A percentile compares a stretch with the other conserved stretches of the same genome.
These are phyloP conservation scores for Phytophthora capsici DNA, from an alignment of 352 stramenopile genomes.

Conservation along the genomic window DNA sequence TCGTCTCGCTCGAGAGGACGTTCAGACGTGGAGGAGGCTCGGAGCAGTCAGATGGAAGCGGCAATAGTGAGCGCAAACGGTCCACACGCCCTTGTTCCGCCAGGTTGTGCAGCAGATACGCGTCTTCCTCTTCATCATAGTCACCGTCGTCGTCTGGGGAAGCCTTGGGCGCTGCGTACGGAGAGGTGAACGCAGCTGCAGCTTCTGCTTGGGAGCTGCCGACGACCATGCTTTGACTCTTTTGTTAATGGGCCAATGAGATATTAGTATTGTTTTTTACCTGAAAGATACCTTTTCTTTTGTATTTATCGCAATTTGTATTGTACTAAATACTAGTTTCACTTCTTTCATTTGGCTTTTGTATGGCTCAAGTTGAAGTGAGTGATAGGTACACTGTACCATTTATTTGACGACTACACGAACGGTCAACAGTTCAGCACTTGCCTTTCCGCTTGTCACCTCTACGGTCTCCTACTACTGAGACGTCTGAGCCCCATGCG, in stretches of 20 bases:
- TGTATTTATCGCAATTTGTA: too few relatives aligned
- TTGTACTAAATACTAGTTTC: too few relatives aligned
- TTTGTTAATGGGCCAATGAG: conserved; percentile 11
- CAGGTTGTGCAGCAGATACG: conserved; percentile 69
- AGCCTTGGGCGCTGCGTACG: neutral
- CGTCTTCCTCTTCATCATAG: conserved; percentile 47
- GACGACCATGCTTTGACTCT: conserved; percentile 1
- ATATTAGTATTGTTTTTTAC: neutral
- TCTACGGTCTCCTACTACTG: conserved; percentile 1
- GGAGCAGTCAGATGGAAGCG: conserved; percentile 13
- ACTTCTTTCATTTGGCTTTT: neutral
- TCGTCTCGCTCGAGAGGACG: conserved; percentile 58
- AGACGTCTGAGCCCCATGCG: conserved; percentile 8
- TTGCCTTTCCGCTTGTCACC: too few relatives aligned
- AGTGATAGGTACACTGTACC: neutral
- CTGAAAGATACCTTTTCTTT: neutral
- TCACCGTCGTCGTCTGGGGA: conserved; percentile 44
- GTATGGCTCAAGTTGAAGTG: neutral
- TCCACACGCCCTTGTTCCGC: conserved; percentile 58
- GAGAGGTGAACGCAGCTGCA: neutral
- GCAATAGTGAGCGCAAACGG: conserved; percentile 57
- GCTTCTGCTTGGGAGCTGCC: conserved; percentile 1
- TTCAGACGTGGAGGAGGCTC: conserved; percentile 32
- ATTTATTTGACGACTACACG: neutral
- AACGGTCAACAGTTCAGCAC: neutral